phyloP scores from a whole-genome alignment of 257 asterid species.

The Jaltomata sinuosa region DNA sequence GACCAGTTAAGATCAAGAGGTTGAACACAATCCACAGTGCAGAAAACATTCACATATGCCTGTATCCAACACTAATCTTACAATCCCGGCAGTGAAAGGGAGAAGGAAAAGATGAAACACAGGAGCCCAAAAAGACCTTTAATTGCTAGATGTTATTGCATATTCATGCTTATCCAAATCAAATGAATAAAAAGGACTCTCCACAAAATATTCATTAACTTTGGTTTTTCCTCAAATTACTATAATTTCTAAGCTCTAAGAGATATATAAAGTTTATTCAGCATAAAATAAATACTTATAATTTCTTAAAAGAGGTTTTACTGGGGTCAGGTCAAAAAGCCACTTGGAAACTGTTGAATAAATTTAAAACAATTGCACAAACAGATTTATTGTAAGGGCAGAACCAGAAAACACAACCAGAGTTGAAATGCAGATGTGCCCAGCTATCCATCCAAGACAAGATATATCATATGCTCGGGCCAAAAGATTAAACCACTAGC shows the following conservation, averaged over 20 bases:
- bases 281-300: not conserved
- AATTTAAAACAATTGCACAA: not conserved
- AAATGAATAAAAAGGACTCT: not conserved
- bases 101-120: not conserved
- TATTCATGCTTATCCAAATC: not conserved
- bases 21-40: not conserved
- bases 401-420: not conserved
- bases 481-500: not conserved
- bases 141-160: not conserved
- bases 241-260: not conserved
- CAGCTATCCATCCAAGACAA: not conserved
- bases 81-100: not conserved
- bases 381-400: not conserved
- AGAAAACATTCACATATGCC: not conserved
- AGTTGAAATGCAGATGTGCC: not conserved
- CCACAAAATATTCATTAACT: not conserved
- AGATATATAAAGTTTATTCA: not conserved
- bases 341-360: not conserved
- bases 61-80: not conserved
- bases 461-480: not conserved
- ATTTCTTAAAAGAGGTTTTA: not conserved
- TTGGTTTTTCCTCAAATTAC: not conserved
- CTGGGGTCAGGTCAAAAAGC: not conserved
- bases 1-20: not conserved
- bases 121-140: not conserved